A percentile compares a stretch with the other conserved stretches of the same genome.
These are phyloP conservation scores for Talaromyces sp. DNA, from an alignment of 2,329 filamentous ascomycete genomes.

Conservation along the genomic window DNA sequence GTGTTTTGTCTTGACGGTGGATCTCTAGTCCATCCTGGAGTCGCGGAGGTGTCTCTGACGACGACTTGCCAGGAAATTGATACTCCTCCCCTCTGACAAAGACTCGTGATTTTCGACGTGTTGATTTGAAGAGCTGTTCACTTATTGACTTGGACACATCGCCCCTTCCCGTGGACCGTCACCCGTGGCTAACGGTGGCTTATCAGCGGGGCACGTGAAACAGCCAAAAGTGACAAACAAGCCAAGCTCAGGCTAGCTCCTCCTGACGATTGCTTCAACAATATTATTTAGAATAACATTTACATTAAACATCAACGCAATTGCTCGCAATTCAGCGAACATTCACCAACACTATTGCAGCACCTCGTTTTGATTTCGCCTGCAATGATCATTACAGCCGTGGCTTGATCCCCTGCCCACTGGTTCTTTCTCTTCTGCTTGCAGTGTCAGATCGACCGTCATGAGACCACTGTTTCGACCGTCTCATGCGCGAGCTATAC, in stretches of 20 bases:
- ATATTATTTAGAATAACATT: neutral
- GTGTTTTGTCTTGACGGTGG: neutral
- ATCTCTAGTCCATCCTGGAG: conserved; percentile 7
- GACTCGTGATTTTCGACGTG: neutral
- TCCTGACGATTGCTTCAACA: neutral
- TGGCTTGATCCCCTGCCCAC: neutral
- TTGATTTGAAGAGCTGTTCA: neutral
- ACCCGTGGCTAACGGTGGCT: conserved; percentile 3
- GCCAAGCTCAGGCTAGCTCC: neutral
- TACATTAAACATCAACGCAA: neutral
- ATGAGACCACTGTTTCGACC: conserved; percentile 16
- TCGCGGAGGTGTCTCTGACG: neutral
- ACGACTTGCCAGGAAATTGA: neutral
- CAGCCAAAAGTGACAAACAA: conserved; percentile 9
- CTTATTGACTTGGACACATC: conserved; percentile 7
- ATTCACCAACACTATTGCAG: neutral
- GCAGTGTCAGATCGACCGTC: neutral
- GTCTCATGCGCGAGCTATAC: conserved; percentile 8
- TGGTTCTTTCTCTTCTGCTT: neutral
- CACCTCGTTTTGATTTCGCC: neutral
- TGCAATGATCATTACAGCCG: neutral
- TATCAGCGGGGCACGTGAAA: conserved; percentile 12
- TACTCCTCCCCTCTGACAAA: conserved; percentile 6
- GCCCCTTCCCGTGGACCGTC: neutral
- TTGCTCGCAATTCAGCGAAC: neutral